phyloP scores from a whole-genome alignment of 371 early-diverging fungal species.

The Smittium culicis region DNA sequence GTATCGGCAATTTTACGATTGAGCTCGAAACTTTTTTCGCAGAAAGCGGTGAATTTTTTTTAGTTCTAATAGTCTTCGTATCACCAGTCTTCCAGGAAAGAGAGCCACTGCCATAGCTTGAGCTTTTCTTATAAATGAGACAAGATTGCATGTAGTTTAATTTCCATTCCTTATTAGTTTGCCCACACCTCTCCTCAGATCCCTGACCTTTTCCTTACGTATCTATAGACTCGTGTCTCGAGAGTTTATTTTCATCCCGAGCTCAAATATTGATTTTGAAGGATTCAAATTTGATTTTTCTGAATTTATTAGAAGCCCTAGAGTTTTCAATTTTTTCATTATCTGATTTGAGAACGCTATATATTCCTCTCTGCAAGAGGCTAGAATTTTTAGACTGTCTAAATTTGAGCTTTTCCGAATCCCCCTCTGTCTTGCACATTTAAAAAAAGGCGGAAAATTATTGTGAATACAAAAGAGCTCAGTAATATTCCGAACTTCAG shows the following conservation, averaged over 20 bases:
- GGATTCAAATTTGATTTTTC: too few relatives aligned
- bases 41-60: background rate
- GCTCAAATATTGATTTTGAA: too few relatives aligned
- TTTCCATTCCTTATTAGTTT: too few relatives aligned
- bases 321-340: too few relatives aligned
- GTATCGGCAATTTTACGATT: background rate
- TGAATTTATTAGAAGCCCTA: too few relatives aligned
- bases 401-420: background rate
- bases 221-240: too few relatives aligned
- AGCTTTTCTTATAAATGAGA: conserved; percentile 10
- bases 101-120: conserved; percentile 6
- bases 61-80: background rate
- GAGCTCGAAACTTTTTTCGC: background rate
- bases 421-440: background rate
- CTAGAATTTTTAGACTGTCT: background rate
- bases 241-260: too few relatives aligned
- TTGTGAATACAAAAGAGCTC: background rate
- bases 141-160: too few relatives aligned
- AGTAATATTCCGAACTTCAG: conserved; percentile 6
- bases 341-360: conserved; percentile 16
- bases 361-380: conserved; percentile 6
- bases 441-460: background rate
- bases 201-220: too few relatives aligned
- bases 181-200: too few relatives aligned
- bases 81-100: background rate